Percentiles rank a stretch among this genome's conserved stretches.
phyloP scores from a whole-genome alignment of 2,329 filamentous ascomycete genomes.

The Bimuria novae-zelandiae region DNA sequence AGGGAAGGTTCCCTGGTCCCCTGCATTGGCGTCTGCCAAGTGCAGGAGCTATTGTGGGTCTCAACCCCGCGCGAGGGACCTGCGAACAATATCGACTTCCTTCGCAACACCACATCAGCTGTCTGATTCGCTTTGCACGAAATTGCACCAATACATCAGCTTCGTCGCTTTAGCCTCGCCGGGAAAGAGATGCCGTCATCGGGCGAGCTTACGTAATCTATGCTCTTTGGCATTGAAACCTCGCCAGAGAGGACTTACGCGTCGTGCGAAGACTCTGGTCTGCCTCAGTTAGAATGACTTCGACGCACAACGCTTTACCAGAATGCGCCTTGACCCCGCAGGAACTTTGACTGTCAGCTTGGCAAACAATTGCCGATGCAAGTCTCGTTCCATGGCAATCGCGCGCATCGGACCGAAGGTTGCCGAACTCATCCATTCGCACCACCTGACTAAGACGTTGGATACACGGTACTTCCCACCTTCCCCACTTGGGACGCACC shows the following conservation, averaged over 20 bases:
- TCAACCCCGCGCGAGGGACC: neutral
- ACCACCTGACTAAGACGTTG: neutral
- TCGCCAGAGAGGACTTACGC: too few species aligned
- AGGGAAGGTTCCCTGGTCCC: conserved; percentile 8
- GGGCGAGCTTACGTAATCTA: neutral
- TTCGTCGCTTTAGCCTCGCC: neutral
- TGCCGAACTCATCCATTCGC: neutral
- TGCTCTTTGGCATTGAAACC: too few species aligned
- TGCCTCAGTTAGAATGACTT: too few species aligned
- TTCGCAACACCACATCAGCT: neutral
- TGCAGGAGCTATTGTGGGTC: neutral
- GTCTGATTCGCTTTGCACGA: conserved; percentile 7
- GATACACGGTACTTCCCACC: neutral
- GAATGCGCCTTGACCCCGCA: too few species aligned
- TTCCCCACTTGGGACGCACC: neutral
- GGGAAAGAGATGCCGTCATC: neutral
- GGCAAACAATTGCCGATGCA: too few species aligned
- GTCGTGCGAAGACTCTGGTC: too few species aligned
- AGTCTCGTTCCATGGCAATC: too few species aligned
- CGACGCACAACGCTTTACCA: too few species aligned
- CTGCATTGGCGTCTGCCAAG: conserved; percentile 3
- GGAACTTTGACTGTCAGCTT: too few species aligned
- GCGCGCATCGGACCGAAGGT: too few species aligned
- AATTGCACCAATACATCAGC: neutral
- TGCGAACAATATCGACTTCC: conserved; percentile 5